Evolutionary conservation across 176 grass and related monocot species (phyloP), one percentile per base, ranked within the genome.

Genomic region (Thalia dealbata): DNA sequence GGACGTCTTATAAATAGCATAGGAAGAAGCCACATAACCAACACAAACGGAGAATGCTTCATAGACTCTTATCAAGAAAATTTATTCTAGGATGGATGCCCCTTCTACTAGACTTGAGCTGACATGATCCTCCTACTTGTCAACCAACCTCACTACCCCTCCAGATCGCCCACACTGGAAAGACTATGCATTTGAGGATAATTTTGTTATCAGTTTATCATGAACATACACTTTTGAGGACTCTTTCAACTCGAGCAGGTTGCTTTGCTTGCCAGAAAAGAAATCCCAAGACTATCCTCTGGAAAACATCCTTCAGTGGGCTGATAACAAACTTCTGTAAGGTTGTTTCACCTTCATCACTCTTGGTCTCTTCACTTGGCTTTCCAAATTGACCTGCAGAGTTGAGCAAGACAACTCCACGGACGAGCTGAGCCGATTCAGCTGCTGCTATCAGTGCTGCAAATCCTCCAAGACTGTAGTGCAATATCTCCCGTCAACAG

Each of bases 241-340:
- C 89, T 77, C 86, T 92, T 81, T 92, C 93, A 10, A 97, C 63
- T 59, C 93, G 82, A 38, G 81, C 78, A 48, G 93, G 93, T 80
- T 97, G 93, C 89, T 86, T 97, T 60, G 93, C 80, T 89, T 97
- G 93, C 93, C 93, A 92, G 81, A 97, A 97, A 43, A 97, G 7
- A 84, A 97, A 81, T 0, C 74, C 83, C 7, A 97, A 84, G 66
- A 92, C 72, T 14, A 97, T 63, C 3, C 85, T 81, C 68, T 90
- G 87, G 66, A 92, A 76, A 1, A 75, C 85, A 73, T 88, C 93
- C 80, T 92, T 97, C 72, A 90, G 50, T 60, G 93, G 89, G 63
- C 29, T 88, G 72, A 92, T 69, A 28, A 97, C 0, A 72, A 88
- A 83, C 69, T 77, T 90, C 43, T 82, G 67, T 76, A 92, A 44